Evolutionary conservation across 805 yeast genomes (phyloP), one percentile per base, ranked within the genome.

Genomic region (Starmera caribaea): DNA sequence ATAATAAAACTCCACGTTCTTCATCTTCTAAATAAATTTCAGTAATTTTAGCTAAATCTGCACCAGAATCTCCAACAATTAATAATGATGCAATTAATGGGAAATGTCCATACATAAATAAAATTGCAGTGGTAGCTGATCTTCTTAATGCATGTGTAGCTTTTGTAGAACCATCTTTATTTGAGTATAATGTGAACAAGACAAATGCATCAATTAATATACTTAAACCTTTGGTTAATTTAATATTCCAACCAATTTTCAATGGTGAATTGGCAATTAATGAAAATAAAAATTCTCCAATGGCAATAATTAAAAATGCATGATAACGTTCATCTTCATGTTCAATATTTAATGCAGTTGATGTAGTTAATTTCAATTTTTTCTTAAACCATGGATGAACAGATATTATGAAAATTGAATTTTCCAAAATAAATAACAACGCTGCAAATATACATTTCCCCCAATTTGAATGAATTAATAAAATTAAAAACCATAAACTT

Each of bases 311-410:
- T 39, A 65, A 76, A 49, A 79, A 79, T 0, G 78, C 74, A 3
- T 71, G 66, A 48, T 63, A 66, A 40, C 85, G 54, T 49, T 79
- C 85, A 24, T 75, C 79, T 50, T 77, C 82, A 50, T 79, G 84
- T 46, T 77, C 83, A 41, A 79, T 74, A 50, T 76, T 76, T 43
- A 77, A 52, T 1, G 84, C 84, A 0, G 85, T 75, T 10, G 80
- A 68, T 40, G 65, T 68, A 12, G 62, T 64, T 38, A 71, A 51
- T 10, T 62, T 56, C 44, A 76, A 40, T 15, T 54, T n/a, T 29
- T 51, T 62, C 48, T 74, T 74, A 41, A 64, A 57, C 51, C 53
- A 45, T 3, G 82, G 81, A 44, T 70, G 77, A 45, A 64, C 72
- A 28, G 65, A 49, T 1, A 64, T 7, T n/a, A 51, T 34, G 46